Evolutionary conservation across 2,329 filamentous ascomycete species (phyloP), one percentile per base, ranked within the genome.

Genomic region (Rhytidhysteron rufulum): DNA sequence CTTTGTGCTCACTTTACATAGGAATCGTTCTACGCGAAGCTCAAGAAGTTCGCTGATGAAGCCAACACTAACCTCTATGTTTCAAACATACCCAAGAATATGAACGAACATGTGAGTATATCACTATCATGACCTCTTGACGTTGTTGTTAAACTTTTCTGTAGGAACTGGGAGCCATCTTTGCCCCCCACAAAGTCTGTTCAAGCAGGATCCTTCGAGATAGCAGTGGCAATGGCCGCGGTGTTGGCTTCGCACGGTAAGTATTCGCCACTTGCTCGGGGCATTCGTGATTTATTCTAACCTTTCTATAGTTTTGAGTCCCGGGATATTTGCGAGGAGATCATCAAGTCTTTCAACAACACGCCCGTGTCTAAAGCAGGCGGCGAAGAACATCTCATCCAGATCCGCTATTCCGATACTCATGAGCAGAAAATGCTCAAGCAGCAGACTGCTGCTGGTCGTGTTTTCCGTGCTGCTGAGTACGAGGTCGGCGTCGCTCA

Each of bases 361-460:
- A 69, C 68, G 37, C 67, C 69, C 22, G 69, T 74, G 47, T 60
- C 65, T 24, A 73, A 83, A 52, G 72, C 79, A 21, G 60, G 57
- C 50, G 86, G 86, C 30, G 82, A 86, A 24, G 88, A 95, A 57
- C 82, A 85, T 20, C 80, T 93, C 50, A 83, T 90, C 48, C 90
- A 96, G 69, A 89, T 98, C 53, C 90, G 93, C 50, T 98, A 95
- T 65, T 91, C 94, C 48, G 93, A 98, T 61, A 98, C 93, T 27
- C 88, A 93, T 40, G 86, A 91, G 47, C 93, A 98, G 68, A 98
- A 98, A 74, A 82, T 93, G 62, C 77, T 98, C 53, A 98, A 98
- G 77, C 86, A 93, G 49, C 86, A 96, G 62, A 97, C 91, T 31
- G 89, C 93, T 22, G 89, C 95, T 63, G 88, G 90, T 42, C 89